Evolutionary conservation across 2,329 filamentous ascomycete species (phyloP).

Genomic region (Mycosphaerella sp.): DNA sequence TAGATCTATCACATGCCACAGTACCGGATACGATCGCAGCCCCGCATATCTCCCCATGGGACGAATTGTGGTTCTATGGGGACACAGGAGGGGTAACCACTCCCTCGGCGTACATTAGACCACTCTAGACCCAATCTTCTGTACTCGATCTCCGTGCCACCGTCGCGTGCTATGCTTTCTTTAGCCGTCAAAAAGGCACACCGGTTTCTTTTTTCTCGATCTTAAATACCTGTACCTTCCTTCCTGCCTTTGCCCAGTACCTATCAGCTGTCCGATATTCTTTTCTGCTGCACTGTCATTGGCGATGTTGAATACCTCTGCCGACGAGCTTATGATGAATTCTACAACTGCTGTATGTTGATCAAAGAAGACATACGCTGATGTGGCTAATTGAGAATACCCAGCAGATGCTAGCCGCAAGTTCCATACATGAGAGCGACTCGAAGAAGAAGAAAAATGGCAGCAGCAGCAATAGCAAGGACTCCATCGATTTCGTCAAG

Average conservation of each 20-base stretch:
- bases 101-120: not conserved
- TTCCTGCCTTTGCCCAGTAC: too few relatives aligned
- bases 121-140: not conserved
- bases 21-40: not conserved
- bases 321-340: not conserved
- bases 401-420: not conserved
- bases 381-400: not conserved
- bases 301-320: not conserved
- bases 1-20: too few relatives aligned
- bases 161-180: not conserved
- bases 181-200: not conserved
- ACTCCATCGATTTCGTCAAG: not conserved
- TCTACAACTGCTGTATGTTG: not conserved
- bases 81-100: not conserved
- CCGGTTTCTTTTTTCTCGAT: not conserved
- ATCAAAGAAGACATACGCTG: not conserved
- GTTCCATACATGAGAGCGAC: not conserved
- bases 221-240: too few relatives aligned
- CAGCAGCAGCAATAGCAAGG: not conserved
- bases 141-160: not conserved
- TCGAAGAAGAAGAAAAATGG: not conserved
- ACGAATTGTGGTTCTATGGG: not conserved
- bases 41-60: not conserved
- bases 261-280: too few relatives aligned
- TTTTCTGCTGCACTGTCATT: too few relatives aligned